phyloP scores from a whole-genome alignment of 2,329 filamentous ascomycete genomes.

The Colletotrichum navitas region DNA sequence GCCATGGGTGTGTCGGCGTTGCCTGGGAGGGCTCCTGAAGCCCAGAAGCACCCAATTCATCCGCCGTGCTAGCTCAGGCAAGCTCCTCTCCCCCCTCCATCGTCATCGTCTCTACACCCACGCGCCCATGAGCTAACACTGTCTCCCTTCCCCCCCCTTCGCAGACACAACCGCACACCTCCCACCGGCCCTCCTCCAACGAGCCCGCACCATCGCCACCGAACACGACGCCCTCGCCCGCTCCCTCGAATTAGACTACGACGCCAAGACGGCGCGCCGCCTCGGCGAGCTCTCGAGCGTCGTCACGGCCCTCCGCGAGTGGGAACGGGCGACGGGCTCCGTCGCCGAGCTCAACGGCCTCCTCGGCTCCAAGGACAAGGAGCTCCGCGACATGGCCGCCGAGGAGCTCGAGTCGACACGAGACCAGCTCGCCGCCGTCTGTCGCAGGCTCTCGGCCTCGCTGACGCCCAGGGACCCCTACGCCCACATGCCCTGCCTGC shows the following conservation, averaged over 20 bases:
- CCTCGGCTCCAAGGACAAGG: conserved; percentile 67
- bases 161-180: conserved; percentile 53
- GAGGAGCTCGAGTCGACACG: conserved; percentile 82
- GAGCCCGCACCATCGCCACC: conserved; percentile 68
- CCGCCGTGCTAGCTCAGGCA: conserved; percentile 59
- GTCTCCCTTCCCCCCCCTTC: conserved; percentile 4
- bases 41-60: conserved; percentile 49
- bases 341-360: conserved; percentile 67
- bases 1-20: conserved; percentile 67
- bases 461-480: conserved; percentile 92
- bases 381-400: conserved; percentile 82
- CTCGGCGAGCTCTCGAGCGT: conserved; percentile 72
- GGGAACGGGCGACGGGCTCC: conserved; percentile 66
- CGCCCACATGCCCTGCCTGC: conserved; percentile 86
- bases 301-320: conserved; percentile 68
- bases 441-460: conserved; percentile 77
- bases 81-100: conserved; percentile 10
- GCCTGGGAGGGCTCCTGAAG: conserved; percentile 55
- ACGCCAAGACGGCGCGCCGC: conserved; percentile 68
- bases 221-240: conserved; percentile 69
- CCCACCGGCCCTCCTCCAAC: conserved; percentile 68
- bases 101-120: background rate
- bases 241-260: conserved; percentile 66
- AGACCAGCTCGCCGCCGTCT: conserved; percentile 71
- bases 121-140: conserved; percentile 8